Percentiles rank a stretch among this genome's conserved stretches.
Evolutionary conservation across 176 grass and related monocot species (phyloP).

Genomic region (Thinopyrum elongatum): DNA sequence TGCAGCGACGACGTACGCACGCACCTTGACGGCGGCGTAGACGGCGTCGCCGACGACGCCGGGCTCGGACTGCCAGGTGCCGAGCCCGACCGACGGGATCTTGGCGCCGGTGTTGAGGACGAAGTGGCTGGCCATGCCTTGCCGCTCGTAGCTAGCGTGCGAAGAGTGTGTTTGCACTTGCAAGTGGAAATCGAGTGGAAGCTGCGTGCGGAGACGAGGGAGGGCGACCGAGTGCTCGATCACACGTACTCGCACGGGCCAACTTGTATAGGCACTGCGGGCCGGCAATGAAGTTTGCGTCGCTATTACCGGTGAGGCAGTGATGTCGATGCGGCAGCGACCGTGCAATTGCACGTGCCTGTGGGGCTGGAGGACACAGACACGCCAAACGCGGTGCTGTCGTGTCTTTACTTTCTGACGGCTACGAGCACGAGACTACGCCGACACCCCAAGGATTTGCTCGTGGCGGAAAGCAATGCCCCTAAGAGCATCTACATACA

Average conservation of each 20-base stretch:
- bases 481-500: no score
- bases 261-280: not conserved
- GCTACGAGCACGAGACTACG: no score
- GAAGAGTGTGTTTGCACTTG: not conserved
- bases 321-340: not conserved
- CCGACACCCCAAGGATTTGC: no score
- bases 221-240: not conserved
- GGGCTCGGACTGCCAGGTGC: constrained; percentile 65
- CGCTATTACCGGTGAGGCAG: not conserved
- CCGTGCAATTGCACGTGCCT: not conserved
- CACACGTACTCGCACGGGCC: not conserved
- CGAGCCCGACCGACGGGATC: constrained; percentile 90
- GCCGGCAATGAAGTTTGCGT: not conserved
- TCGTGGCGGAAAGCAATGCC: no score
- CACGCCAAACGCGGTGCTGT: not conserved
- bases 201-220: not conserved
- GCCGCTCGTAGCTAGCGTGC: not conserved
- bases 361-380: not conserved
- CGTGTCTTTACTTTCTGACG: not conserved
- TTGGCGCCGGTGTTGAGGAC: constrained; percentile 78
- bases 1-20: not conserved
- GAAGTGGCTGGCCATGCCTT: constrained; percentile 39
- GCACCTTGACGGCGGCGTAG: constrained; percentile 67
- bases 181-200: not conserved
- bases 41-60: constrained; percentile 61